phyloP scores from a whole-genome alignment of 73 alveolate species.

The Paramecium primaurelia region DNA sequence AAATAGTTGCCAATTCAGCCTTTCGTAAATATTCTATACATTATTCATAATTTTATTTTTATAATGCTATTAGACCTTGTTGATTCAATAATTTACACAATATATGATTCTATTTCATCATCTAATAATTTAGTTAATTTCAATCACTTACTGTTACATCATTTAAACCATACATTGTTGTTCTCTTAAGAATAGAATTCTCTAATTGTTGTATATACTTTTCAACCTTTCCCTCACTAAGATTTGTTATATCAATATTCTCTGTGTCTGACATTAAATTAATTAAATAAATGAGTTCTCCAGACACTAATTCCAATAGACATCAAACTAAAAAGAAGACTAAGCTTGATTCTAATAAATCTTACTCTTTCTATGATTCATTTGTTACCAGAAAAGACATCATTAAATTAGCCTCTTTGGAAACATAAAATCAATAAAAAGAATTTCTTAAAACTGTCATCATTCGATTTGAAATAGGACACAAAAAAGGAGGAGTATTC shows the following conservation, averaged over 20 bases:
- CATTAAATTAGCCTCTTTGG: neutral
- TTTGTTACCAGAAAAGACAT: conserved; percentile 21
- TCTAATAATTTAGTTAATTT: neutral
- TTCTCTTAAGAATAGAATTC: neutral
- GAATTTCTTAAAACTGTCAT: neutral
- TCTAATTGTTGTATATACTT: neutral
- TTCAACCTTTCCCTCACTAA: neutral
- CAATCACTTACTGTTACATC: conserved; percentile 8
- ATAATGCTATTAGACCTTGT: neutral
- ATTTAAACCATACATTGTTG: neutral
- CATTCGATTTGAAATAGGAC: neutral
- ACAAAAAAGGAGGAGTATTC: neutral
- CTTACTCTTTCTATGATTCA: conserved; percentile 4
- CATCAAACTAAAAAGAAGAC: neutral
- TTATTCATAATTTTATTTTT: neutral
- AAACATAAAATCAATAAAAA: neutral
- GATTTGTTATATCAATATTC: neutral
- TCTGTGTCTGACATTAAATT: conserved; percentile 4
- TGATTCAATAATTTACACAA: neutral
- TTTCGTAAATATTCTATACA: neutral
- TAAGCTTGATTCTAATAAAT: neutral
- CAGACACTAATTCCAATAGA: neutral
- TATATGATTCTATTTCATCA: neutral
- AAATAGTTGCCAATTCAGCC: neutral
- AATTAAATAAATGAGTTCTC: conserved; percentile 2